Base-by-base conservation (phyloP, 2,329 filamentous ascomycete genomes). In the Scedosporium aurantiacum region DNA sequence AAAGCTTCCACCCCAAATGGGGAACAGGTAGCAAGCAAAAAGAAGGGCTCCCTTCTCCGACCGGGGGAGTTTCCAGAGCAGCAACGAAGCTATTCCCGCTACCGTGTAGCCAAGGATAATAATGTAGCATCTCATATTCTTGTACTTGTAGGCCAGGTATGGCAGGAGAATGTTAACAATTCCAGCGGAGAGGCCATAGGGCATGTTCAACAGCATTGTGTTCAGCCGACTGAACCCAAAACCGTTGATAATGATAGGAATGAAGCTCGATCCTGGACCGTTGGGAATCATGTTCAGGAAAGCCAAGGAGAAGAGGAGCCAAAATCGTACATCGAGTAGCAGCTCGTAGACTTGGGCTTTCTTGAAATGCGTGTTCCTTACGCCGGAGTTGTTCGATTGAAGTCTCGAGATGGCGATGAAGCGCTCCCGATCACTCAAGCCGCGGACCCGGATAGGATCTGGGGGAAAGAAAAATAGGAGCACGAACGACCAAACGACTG, bases 291-390 rank as follows among this genome's bases (percentile, higher is more conserved):
- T 74, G 63, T 71, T 70, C 2, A 76, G 69, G 12, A 75, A 54
- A 23, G 78, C 76, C 21, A 86, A 76, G 2, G 72, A 73, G 62
- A 82, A 76, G 56, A 86, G 76, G 55, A 85, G 71, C 82, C 81
- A 86, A 0, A 81, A 82, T 68, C 85, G 84, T 2, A 80, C 81
- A 64, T 85, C 83, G 7, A 73, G 60, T 0, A 85, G 68, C 58
- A 80, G 83, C 68, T 86, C 82, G 4, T 70, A 62, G 27, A 77
- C 70, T 66, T 86, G 83, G 2, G 76, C 71, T 74, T 77, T 78
- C 60, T 73, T 75, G 75, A 79, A 85, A 8, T 65, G 68, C 1
- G 76, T 70, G 8, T 78, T 75, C 40, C 80, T 76, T 0, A 79
- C 69, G 2, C 78, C 73, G 7, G 78, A 75, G 32, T 81, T 75